Conservation (phyloP, 768 basidiomycete species). For the Boletus vinaceobasis region DNA sequence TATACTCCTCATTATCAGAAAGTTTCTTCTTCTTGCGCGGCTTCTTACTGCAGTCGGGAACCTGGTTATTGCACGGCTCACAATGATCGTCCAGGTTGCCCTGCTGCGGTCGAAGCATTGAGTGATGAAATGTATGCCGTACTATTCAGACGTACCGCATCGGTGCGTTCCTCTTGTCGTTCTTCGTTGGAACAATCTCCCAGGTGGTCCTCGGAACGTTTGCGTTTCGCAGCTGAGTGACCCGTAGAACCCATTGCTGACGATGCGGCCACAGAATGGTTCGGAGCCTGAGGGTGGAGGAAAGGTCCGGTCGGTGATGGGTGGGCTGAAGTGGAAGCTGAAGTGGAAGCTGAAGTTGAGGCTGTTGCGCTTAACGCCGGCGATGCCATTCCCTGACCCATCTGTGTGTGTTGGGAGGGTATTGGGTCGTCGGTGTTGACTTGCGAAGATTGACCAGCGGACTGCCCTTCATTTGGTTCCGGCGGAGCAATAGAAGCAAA, state of each 20-base stretch:
- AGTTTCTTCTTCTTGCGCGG: not conserved
- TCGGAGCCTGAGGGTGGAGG: not conserved
- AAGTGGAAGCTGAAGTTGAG: not conserved
- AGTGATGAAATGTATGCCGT: not conserved
- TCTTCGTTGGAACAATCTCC: not conserved
- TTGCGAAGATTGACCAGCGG: not conserved
- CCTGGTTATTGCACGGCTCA: no score
- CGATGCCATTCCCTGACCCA: not conserved
- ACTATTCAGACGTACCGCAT: not conserved
- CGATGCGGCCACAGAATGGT: no score
- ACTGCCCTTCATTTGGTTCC: not conserved
- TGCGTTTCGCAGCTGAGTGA: not conserved
- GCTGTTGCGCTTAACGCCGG: no score
- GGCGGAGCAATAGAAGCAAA: accelerated
- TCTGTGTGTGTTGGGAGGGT: not conserved
- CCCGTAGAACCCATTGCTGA: not conserved
- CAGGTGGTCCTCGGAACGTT: no score
- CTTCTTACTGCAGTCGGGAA: not conserved
- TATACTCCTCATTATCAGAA: not conserved
- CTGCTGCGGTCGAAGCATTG: not conserved
- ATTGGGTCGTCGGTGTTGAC: not conserved
- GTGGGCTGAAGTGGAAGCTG: no score
- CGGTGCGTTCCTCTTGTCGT: no score
- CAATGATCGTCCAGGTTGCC: no score
- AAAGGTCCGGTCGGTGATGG: not conserved